Percentiles rank a stretch among this genome's conserved stretches.
Evolutionary conservation across 495 filamentous ascomycete genomes (phyloP).

Genomic region (Diplogelasinospora grovesii): DNA sequence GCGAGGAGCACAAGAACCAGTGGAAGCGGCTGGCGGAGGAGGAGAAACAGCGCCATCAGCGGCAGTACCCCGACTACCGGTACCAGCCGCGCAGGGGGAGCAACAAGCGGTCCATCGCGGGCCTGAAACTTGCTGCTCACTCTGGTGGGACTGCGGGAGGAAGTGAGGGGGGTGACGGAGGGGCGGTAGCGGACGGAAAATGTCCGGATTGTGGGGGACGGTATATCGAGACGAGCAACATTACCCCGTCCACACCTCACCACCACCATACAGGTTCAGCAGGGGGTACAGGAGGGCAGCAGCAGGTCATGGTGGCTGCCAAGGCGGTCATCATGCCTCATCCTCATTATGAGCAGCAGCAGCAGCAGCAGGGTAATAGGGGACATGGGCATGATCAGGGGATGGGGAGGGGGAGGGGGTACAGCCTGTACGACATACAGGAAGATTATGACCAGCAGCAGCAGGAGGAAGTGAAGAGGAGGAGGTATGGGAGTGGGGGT

Average conservation of each 20-base stretch:
- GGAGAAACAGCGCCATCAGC: constrained; percentile 85
- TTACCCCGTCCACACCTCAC: constrained; percentile 49
- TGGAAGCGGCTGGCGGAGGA: constrained; percentile 94
- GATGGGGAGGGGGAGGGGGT: too few species aligned
- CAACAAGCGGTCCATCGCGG: constrained; percentile 31
- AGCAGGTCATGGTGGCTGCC: too few species aligned
- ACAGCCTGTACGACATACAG: constrained; percentile 14
- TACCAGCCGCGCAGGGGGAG: constrained; percentile 79
- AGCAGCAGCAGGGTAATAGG: constrained; percentile 5
- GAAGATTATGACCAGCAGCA: constrained; percentile 41
- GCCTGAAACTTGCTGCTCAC: not conserved
- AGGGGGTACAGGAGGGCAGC: too few species aligned
- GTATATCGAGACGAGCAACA: constrained; percentile 49
- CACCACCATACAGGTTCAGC: too few species aligned
- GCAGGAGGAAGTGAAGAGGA: too few species aligned
- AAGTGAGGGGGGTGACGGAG: not conserved
- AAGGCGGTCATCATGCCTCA: too few species aligned
- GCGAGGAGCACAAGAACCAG: constrained; percentile 67
- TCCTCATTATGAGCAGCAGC: too few species aligned
- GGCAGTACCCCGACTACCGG: constrained; percentile 86
- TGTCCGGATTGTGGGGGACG: constrained; percentile 60
- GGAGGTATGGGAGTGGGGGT: too few species aligned
- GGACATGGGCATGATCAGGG: not conserved
- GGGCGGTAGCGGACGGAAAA: too few species aligned
- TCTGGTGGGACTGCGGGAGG: not conserved